A percentile compares a stretch with the other conserved stretches of the same genome.
Evolutionary conservation across 352 stramenopile genomes (phyloP).

Genomic region (Globisporangium nodosum): DNA sequence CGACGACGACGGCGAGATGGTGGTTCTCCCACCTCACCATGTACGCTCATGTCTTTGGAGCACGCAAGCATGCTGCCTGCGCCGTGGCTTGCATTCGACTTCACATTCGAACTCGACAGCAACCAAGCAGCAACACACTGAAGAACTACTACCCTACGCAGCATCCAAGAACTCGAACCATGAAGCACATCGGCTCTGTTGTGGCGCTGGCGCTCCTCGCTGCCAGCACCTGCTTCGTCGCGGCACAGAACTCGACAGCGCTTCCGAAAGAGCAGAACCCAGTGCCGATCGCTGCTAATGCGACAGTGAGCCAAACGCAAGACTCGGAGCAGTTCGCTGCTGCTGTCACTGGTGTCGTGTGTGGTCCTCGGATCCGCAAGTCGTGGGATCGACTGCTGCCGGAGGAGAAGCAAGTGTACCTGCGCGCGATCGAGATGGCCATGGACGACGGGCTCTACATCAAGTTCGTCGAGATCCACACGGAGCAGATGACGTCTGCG

Average conservation of each 20-base stretch:
- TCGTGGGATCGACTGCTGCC: conserved; percentile 61
- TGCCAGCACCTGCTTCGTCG: not conserved
- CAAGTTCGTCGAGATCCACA: conserved; percentile 86
- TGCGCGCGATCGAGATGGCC: conserved; percentile 56
- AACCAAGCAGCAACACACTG: not conserved
- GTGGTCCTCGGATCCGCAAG: conserved; percentile 69
- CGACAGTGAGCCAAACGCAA: not conserved
- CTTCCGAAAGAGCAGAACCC: not conserved
- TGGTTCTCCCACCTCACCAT: no score
- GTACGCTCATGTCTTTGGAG: no score
- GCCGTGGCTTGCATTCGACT: not conserved
- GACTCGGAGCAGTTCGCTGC: conserved; percentile 9
- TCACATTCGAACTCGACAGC: not conserved
- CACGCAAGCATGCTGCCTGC: no score
- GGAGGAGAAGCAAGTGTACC: conserved; percentile 67
- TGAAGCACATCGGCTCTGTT: conserved; percentile 6
- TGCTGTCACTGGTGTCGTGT: conserved; percentile 8
- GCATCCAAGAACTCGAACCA: conserved; percentile 3
- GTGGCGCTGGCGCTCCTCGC: not conserved
- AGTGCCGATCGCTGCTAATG: not conserved
- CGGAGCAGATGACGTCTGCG: conserved; percentile 70
- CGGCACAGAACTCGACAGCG: conserved; percentile 5
- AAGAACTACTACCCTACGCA: no score
- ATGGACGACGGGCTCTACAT: conserved; percentile 86
- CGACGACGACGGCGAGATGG: no score